Evolutionary conservation across 768 basidiomycete species (phyloP), one percentile per base, ranked within the genome.

Genomic region (Kwoniella bestiolae): DNA sequence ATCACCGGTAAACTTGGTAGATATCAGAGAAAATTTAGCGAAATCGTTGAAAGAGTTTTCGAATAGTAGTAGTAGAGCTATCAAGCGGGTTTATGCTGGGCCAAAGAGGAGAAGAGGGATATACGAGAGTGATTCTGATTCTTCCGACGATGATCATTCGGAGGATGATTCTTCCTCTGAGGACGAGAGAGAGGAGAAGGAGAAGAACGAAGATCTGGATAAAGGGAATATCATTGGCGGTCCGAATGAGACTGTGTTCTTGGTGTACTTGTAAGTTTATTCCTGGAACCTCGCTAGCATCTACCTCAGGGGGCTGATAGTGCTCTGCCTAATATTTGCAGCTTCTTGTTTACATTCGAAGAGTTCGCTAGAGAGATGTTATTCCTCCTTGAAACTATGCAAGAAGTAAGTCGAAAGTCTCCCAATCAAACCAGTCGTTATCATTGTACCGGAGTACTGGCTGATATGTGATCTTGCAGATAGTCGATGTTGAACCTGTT

Each of bases 271-370:
- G 94, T 94, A 67, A 78, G 92, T 84, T n/a, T 49, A 16, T 16
- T 25, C 25, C 32, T 49, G 11, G 25, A 28, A 7, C 29, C 16
- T 25, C 12, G 31, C 45, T 16, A 35, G 3, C 9, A 21, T 5
- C 11, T 25, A 21, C 1, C 38, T n/a, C 7, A n/a, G 45, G 23
- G 26, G 14, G 41, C 38, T 60, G 45, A 31, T n/a, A n/a, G 18
- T 46, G 26, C 16, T 25, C 9, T 21, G 21, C 5, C n/a, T 32
- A 14, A n/a, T n/a, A n/a, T n/a, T n/a, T n/a, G n/a, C 68, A 96
- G 94, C 83, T 97, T 95, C 82, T 90, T 96, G 69, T 99, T 97
- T 81, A 95, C 93, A 0, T 79, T 97, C 47, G 93, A 99, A 81
- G 96, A 98, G 77, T 97, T 97, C 77, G 86, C 91, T 7, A 84